phyloP scores from a whole-genome alignment of 305 asterid species.

The Fraxinus platypoda region DNA sequence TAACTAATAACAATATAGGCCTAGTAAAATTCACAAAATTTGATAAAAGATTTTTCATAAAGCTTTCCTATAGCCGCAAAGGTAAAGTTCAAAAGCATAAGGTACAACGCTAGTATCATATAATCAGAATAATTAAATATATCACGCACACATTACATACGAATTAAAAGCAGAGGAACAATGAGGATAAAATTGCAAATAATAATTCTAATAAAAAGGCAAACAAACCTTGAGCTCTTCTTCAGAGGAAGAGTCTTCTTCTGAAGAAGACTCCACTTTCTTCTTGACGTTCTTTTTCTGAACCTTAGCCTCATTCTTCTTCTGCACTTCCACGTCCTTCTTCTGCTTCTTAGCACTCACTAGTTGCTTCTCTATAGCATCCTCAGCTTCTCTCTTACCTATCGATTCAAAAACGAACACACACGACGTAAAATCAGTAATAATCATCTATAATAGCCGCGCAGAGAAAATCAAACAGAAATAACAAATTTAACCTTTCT shows the following conservation, averaged over 20 bases:
- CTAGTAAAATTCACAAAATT: neutral
- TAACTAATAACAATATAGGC: neutral
- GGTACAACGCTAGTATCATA: neutral
- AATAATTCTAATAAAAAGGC: neutral
- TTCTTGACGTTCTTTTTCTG: slow-evolving; percentile 30
- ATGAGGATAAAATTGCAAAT: neutral
- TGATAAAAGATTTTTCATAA: neutral
- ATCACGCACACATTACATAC: neutral
- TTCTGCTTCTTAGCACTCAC: slow-evolving; percentile 7
- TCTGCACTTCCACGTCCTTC: neutral
- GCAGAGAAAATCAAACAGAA: neutral
- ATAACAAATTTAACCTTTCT: slow-evolving; percentile 1
- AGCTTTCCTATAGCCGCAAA: neutral
- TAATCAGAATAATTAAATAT: neutral
- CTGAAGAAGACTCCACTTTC: slow-evolving; percentile 33
- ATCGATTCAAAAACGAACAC: neutral
- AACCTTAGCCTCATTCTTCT: neutral
- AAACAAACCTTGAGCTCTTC: neutral
- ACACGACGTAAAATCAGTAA: neutral
- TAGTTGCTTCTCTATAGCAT: neutral
- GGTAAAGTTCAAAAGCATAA: neutral
- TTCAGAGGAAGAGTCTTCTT: slow-evolving; percentile 12
- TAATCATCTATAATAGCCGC: neutral
- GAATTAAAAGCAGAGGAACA: neutral
- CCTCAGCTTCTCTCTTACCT: slow-evolving; percentile 5